These are phyloP conservation scores for Arthrobotrys iridis DNA, from an alignment of 2,329 filamentous ascomycete genomes.

Conservation along the genomic window DNA sequence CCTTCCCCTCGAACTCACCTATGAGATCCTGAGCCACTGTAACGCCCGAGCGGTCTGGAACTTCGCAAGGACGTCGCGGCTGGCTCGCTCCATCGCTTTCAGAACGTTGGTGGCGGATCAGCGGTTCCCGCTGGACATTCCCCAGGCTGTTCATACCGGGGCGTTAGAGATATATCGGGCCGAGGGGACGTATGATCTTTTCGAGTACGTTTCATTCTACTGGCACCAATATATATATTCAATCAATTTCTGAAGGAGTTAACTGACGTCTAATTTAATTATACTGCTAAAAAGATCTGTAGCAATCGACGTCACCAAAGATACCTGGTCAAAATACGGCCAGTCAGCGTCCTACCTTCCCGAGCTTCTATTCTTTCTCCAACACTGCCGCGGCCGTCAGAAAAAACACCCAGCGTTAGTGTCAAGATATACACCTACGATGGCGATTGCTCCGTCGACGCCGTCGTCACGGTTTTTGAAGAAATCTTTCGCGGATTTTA, in stretches of 20 bases:
- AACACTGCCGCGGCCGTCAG: neutral
- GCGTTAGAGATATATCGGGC: neutral
- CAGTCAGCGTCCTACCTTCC: neutral
- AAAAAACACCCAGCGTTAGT: neutral
- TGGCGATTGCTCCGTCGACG: conserved; percentile 5
- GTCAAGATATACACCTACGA: conserved; percentile 9
- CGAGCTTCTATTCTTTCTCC: neutral
- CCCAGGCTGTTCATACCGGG: neutral
- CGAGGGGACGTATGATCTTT: neutral
- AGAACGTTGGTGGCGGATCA: neutral
- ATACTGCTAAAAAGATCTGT: conserved; percentile 17
- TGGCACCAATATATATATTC: no score
- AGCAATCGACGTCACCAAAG: conserved; percentile 10
- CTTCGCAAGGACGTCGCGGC: conserved; percentile 23
- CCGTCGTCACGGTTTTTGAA: neutral
- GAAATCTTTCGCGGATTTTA: neutral
- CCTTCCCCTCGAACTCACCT: conserved; percentile 21
- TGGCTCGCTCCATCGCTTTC: neutral
- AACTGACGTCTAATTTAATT: no score
- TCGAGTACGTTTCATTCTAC: conserved; percentile 18
- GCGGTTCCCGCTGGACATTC: conserved; percentile 14
- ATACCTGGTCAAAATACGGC: neutral
- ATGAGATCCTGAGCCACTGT: conserved; percentile 16
- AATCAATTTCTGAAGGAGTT: no score
- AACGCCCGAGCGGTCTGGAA: neutral